Base-by-base conservation (phyloP, 352 stramenopile species). In the Phytophthora nicotianae region DNA sequence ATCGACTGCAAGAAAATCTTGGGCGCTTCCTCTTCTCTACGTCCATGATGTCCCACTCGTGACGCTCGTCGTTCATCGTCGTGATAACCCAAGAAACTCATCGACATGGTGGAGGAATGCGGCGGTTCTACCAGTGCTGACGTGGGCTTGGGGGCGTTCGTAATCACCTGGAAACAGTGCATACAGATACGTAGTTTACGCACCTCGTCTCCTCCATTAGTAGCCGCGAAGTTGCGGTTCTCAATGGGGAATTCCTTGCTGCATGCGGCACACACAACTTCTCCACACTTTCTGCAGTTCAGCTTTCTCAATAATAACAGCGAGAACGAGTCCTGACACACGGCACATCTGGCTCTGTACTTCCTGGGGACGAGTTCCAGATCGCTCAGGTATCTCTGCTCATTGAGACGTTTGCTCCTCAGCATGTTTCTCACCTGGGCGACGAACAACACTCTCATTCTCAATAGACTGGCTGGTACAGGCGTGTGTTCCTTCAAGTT, bases 251-350 rank as follows among this genome's bases (percentile, higher is more conserved):
- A 96, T 26, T 90, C 84, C 49, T 91, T 96, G 72, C 77, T 90
- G 47, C 87, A 96, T 0, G 83, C 82, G n/a, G 83, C 86, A 47
- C 87, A 96, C 10, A 96, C 86, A 10, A 96, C 87, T 69, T 96
- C 86, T 3, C 87, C 87, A 47, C 87, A 96, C 62, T 96, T 96
- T 32, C 87, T 80, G 59, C 87, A 96, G 58, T 90, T 92, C 50
- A 93, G 70, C 52, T 96, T 96, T 56, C 84, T 79, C 42, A 93
- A 58, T 53, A 93, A 46, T 65, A 96, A 61, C 35, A 96, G 52
- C n/a, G 78, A 86, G 66, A 96, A 96, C 43, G 81, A 91, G 62
- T 94, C 87, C 29, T 88, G 74, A 53, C 87, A 96, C 13, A 96
- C 86, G 0, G 75, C 70, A 52, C 87, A 96, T 26, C 78, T 74